Base-by-base conservation (phyloP, 2,329 filamentous ascomycete species). In the Alternaria sp. region DNA sequence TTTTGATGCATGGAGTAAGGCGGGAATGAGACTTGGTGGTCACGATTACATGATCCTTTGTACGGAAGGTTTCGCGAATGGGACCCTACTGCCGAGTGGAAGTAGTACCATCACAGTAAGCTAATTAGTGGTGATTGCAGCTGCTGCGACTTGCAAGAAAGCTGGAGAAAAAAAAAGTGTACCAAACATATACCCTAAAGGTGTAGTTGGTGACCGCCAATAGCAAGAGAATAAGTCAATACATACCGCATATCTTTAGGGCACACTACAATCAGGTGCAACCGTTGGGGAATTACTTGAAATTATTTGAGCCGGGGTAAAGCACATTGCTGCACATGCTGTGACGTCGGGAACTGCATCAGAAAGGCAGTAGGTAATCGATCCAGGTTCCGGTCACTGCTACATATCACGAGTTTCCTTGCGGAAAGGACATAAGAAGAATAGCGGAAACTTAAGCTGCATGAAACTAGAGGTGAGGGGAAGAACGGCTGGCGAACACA, bases 1-100 rank as follows among this genome's bases (percentile, higher is more conserved):
- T 53, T 77, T 75, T 49, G 66, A 73, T 59, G 70, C 64, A 27
- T 77, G 74, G 74, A 43, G 22, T 8, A 55, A 57, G 40, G 61
- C 50, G 10, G 57, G 61, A 4, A 60, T 63, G 60, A 56, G 34
- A 32, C 20, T 60, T 18, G 61, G 61, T 20, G 36, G 45, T 14
- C 54, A 61, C n/a, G 45, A 63, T 11, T 63, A 61, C 20, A 58
- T 61, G 61, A 54, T 63, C 32, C 25, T 61, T 1, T 36, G 27
- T 40, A 63, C 54, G 4, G 57, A 63, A 28, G 61, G 58, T 2
- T 60, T 60, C n/a, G 30, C 57, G 5, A 60, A 60, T 5, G 57
- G 57, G 6, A 57, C 53, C 2, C 18, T 57, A 30, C 28, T 63
- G 49, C 60, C 57, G 8, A 60, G 60, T 49, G 60, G 60, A 30